Base-by-base conservation (phyloP, 2,329 filamentous ascomycete genomes). In the Colletotrichum truncatum region DNA sequence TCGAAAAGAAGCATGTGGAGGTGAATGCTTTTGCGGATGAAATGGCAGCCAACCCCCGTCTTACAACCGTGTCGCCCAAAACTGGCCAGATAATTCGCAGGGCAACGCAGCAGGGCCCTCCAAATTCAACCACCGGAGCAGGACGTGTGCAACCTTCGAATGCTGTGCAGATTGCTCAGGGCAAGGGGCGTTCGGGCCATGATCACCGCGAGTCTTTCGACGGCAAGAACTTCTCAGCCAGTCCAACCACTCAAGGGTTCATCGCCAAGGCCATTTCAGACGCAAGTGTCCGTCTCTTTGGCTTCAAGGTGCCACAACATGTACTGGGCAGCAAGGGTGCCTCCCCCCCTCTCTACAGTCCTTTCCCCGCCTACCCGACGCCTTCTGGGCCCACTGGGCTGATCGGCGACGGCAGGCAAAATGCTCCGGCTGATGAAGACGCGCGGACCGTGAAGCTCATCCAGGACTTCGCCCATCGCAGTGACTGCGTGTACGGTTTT, bases 11-110 rank as follows among this genome's bases (percentile, higher is more conserved):
- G 69, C 92, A 94, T 18, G 94, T 99, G 10, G 95, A 98, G 77
- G 95, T 99, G 53, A 98, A 99, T 76, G 96, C 96, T 3, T 91
- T 99, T 73, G 96, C 96, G 21, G 96, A 99, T 77, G 95, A 98
- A 78, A 83, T 99, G 74, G 94, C 93, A 45, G 92, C 94, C 55
- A 95, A 92, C 73, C 92, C 92, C 49, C 89, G 89, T 52, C 79
- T 89, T 21, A 85, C 87, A 69, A 64, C 80, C 28, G 30, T 68
- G 5, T 83, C 86, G 41, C 82, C 85, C 6, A 86, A 89, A 67
- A 81, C 87, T 8, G 87, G 87, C 9, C 84, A 87, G 21, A 88
- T 96, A 73, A 81, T 91, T 43, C 90, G 94, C 61, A 88, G 94
- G 69, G 88, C 92, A 14, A 96, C 94, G 1, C 92, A 93, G 36